Conservation (phyloP, 805 yeast species). For the Ogataea polymorpha region DNA sequence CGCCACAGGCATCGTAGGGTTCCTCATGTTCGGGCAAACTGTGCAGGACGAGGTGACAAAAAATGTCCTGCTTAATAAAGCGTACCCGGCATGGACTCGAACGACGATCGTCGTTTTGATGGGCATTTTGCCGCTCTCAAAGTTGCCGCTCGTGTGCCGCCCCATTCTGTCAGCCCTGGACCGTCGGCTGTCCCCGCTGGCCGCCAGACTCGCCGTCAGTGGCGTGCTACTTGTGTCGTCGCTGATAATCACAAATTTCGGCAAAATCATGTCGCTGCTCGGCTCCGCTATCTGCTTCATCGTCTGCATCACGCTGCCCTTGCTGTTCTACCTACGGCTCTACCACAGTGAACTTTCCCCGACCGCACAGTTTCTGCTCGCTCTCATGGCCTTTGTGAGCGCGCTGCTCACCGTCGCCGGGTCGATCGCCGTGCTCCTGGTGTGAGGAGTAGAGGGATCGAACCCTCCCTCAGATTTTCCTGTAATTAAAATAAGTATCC, state of each 20-base stretch:
- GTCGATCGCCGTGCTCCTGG: slow-evolving; percentile 48
- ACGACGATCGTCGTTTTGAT: slow-evolving; percentile 59
- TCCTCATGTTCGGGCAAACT: slow-evolving; percentile 51
- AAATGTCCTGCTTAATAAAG: slow-evolving; percentile 40
- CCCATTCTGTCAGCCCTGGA: slow-evolving; percentile 78
- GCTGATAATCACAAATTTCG: slow-evolving; percentile 72
- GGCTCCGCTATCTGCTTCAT: slow-evolving; percentile 81
- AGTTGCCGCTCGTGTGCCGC: slow-evolving; percentile 77
- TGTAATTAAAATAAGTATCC: background rate
- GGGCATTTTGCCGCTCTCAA: slow-evolving; percentile 82
- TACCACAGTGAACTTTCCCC: slow-evolving; percentile 43
- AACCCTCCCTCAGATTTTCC: background rate
- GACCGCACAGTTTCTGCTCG: slow-evolving; percentile 39
- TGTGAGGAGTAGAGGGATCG: slow-evolving; percentile 12
- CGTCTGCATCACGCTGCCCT: slow-evolving; percentile 76
- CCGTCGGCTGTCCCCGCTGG: slow-evolving; percentile 14
- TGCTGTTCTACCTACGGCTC: slow-evolving; percentile 62
- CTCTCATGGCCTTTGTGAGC: slow-evolving; percentile 44
- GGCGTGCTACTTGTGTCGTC: slow-evolving; percentile 56
- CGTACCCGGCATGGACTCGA: slow-evolving; percentile 47
- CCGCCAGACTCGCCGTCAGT: slow-evolving; percentile 48
- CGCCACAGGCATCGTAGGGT: slow-evolving; percentile 64
- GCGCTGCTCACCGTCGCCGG: slow-evolving; percentile 53
- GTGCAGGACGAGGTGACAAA: slow-evolving; percentile 53
- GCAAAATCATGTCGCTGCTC: slow-evolving; percentile 72